These are phyloP conservation scores for Fomitopsis betulina DNA, from an alignment of 1,284 basidiomycete species.

Conservation along the genomic window DNA sequence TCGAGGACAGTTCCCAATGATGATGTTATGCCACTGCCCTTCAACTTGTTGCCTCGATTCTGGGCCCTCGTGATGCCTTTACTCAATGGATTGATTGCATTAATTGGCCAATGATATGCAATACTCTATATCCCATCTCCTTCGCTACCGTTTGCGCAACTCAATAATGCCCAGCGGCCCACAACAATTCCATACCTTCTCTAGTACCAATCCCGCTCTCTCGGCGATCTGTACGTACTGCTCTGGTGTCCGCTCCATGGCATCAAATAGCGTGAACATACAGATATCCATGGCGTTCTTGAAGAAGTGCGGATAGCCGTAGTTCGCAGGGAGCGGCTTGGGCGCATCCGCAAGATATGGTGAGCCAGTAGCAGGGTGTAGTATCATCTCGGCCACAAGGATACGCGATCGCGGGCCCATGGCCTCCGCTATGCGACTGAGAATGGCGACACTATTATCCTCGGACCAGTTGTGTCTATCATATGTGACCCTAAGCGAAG, in stretches of 20 bases:
- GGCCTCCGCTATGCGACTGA: slow-evolving; percentile 2
- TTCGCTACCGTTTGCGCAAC: not conserved
- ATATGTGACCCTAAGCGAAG: not conserved
- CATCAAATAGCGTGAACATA: slow-evolving; percentile 9
- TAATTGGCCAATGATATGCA: no score
- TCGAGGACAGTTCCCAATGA: no score
- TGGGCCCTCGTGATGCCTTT: no score
- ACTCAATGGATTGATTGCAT: no score
- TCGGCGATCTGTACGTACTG: not conserved
- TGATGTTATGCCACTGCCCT: no score
- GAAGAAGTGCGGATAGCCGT: slow-evolving; percentile 2
- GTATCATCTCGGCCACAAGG: slow-evolving; percentile 7
- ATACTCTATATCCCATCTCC: no score
- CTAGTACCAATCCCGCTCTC: slow-evolving; percentile 3
- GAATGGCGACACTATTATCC: slow-evolving; percentile 9
- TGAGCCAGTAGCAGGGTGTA: slow-evolving; percentile 8
- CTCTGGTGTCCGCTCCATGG: slow-evolving; percentile 10
- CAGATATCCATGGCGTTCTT: slow-evolving; percentile 4
- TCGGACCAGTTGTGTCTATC: slow-evolving; percentile 14
- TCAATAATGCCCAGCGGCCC: not conserved
- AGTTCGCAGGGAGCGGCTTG: slow-evolving; percentile 12
- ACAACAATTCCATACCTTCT: slow-evolving; percentile 9
- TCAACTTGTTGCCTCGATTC: no score
- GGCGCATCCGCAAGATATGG: slow-evolving; percentile 4
- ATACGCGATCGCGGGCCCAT: slow-evolving; percentile 8